phyloP scores from a whole-genome alignment of 2,329 filamentous ascomycete genomes.

The Passalora sequoiae region DNA sequence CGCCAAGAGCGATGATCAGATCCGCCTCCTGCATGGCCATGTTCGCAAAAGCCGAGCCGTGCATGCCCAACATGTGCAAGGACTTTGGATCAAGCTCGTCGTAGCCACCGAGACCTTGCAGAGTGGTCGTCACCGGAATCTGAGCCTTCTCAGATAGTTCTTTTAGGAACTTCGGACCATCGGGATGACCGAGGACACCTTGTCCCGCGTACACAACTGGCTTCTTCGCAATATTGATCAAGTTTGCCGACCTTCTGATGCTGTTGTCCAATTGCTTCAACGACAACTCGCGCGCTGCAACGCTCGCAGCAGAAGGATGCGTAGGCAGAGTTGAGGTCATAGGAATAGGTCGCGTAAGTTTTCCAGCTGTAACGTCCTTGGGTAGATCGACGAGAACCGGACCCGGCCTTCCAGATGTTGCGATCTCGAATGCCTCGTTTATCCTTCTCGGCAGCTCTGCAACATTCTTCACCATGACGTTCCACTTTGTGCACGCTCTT shows the following conservation, averaged over 20 bases:
- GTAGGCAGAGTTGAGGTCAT: conserved; percentile 66
- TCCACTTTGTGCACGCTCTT: conserved; percentile 96
- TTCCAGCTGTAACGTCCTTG: conserved; percentile 88
- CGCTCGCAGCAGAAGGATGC: conserved; percentile 78
- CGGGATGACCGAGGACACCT: conserved; percentile 73
- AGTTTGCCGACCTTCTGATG: conserved; percentile 69
- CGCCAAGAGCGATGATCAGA: conserved; percentile 89
- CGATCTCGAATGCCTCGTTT: conserved; percentile 97
- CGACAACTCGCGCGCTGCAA: conserved; percentile 69
- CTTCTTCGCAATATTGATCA: conserved; percentile 87
- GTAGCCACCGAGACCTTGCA: conserved; percentile 86
- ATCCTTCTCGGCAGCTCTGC: conserved; percentile 89
- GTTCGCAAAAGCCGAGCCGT: conserved; percentile 94
- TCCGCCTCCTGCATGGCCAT: conserved; percentile 97
- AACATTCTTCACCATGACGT: conserved; percentile 94
- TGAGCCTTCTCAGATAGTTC: conserved; percentile 83
- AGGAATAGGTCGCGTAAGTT: conserved; percentile 79
- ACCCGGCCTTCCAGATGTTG: conserved; percentile 85
- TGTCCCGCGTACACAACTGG: conserved; percentile 93
- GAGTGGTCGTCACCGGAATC: conserved; percentile 92
- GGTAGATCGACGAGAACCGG: conserved; percentile 93
- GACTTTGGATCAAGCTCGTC: conserved; percentile 93
- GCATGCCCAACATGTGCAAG: conserved; percentile 98
- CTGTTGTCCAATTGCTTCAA: conserved; percentile 67
- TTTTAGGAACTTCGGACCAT: conserved; percentile 73